Conservation (phyloP, 2,329 filamentous ascomycete species). For the Rosellinia necatrix region DNA sequence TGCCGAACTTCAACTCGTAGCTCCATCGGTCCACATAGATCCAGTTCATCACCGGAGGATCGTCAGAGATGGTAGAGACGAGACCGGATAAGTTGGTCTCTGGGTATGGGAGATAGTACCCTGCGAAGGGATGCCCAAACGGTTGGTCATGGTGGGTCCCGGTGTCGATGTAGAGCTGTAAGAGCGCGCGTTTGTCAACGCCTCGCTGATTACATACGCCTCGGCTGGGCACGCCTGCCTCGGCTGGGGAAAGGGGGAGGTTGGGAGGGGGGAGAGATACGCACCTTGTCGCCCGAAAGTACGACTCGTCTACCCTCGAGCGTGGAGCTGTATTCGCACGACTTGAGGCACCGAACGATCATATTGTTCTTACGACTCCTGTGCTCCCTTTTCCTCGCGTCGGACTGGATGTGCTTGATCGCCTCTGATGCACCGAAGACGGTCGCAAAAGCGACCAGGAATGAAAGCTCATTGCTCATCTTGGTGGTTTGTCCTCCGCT, state of each 20-base stretch:
- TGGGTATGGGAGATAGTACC: constrained; percentile 62
- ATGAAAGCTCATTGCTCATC: constrained; percentile 39
- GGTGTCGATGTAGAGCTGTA: constrained; percentile 54
- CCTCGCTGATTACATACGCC: background rate
- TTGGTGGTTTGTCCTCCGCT: constrained; percentile 6
- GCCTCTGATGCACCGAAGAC: constrained; percentile 53
- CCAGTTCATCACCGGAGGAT: constrained; percentile 56
- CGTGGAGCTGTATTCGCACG: constrained; percentile 48
- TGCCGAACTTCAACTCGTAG: constrained; percentile 51
- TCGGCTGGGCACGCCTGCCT: background rate
- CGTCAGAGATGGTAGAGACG: constrained; percentile 53
- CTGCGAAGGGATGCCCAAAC: constrained; percentile 57
- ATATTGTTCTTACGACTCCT: constrained; percentile 54
- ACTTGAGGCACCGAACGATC: constrained; percentile 51
- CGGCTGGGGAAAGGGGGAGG: background rate
- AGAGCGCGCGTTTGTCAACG: background rate
- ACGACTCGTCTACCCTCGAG: constrained; percentile 52
- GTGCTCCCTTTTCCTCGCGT: constrained; percentile 52
- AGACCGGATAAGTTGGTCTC: constrained; percentile 50
- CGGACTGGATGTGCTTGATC: constrained; percentile 52
- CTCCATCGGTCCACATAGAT: constrained; percentile 51
- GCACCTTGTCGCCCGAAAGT: constrained; percentile 49
- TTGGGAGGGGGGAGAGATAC: background rate
- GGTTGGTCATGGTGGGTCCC: constrained; percentile 39
- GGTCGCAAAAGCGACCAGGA: constrained; percentile 48